Percentiles rank a stretch among this genome's conserved stretches.
Conservation (phyloP, 1,139 yeast species). For the Suhomyces taliae region DNA sequence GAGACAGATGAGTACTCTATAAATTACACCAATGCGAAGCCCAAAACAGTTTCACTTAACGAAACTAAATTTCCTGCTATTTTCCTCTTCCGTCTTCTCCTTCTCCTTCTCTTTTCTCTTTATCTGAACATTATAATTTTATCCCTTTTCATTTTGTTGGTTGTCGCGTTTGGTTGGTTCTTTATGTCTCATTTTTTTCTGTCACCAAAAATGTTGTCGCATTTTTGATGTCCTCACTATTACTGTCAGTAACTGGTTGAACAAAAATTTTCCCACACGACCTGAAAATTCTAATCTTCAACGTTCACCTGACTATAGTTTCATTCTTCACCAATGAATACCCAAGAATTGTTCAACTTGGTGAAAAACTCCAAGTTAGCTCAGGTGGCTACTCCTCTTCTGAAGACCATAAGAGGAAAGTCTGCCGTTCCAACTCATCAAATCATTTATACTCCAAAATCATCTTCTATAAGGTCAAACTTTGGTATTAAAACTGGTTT, state of each 20-base stretch:
- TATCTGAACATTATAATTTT: not conserved
- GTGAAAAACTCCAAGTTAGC: constrained; percentile 46
- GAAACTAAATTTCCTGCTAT: too few relatives aligned
- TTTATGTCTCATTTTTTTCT: not conserved
- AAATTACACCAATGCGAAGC: not conserved
- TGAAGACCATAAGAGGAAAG: constrained; percentile 33
- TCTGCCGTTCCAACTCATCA: constrained; percentile 45
- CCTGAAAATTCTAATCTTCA: constrained; percentile 3
- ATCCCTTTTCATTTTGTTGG: not conserved
- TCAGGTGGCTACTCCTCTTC: constrained; percentile 48
- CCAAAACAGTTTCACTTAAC: too few relatives aligned
- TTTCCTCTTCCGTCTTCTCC: not conserved
- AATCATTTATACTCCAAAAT: constrained; percentile 43
- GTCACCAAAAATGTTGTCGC: not conserved
- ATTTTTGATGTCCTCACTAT: not conserved
- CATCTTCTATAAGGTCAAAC: constrained; percentile 44
- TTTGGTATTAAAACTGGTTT: constrained; percentile 47
- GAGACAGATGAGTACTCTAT: not conserved
- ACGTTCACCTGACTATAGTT: too few relatives aligned
- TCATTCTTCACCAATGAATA: constrained; percentile 19
- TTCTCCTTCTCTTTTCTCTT: not conserved
- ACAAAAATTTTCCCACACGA: not conserved
- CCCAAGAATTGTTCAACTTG: constrained; percentile 40
- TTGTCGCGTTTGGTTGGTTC: not conserved
- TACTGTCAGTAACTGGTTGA: too few relatives aligned